phyloP scores from a whole-genome alignment of 2,329 filamentous ascomycete genomes.

The Fusarium neocosmosporiellum region DNA sequence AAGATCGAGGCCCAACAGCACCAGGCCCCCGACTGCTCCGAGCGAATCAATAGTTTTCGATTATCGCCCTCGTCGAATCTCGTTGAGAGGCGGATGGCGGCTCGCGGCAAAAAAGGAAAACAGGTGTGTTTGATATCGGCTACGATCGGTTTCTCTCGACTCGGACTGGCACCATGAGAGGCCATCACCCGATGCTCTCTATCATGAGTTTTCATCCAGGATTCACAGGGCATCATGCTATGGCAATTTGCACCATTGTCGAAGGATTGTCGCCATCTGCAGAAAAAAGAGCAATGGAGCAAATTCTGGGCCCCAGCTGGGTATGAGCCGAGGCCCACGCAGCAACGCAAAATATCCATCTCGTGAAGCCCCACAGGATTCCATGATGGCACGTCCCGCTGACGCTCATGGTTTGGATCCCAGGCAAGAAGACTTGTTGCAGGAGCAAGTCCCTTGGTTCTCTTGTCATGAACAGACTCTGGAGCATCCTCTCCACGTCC shows the following conservation, averaged over 20 bases:
- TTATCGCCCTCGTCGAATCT: conserved; percentile 10
- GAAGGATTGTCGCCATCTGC: not conserved
- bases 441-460: conserved; percentile 13
- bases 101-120: conserved; percentile 1
- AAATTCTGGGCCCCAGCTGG: conserved; percentile 24
- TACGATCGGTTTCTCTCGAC: conserved; percentile 29
- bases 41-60: conserved; percentile 26
- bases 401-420: conserved; percentile 20
- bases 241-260: not conserved
- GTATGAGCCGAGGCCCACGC: conserved; percentile 19
- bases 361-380: conserved; percentile 1
- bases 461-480: conserved; percentile 12
- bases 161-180: conserved; percentile 11
- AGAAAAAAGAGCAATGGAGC: conserved; percentile 11
- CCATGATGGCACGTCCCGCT: conserved; percentile 20
- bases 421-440: conserved; percentile 9
- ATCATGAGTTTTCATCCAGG: not conserved
- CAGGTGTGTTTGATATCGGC: conserved; percentile 13
- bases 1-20: conserved; percentile 11
- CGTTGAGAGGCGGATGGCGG: conserved; percentile 7
- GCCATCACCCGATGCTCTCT: conserved; percentile 1
- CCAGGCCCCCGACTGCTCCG: conserved; percentile 28
- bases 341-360: not conserved
- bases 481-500: conserved; percentile 31
- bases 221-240: conserved; percentile 4